These are phyloP conservation scores for Clathrospora elynae DNA, from an alignment of 2,329 filamentous ascomycete genomes.

Conservation along the genomic window DNA sequence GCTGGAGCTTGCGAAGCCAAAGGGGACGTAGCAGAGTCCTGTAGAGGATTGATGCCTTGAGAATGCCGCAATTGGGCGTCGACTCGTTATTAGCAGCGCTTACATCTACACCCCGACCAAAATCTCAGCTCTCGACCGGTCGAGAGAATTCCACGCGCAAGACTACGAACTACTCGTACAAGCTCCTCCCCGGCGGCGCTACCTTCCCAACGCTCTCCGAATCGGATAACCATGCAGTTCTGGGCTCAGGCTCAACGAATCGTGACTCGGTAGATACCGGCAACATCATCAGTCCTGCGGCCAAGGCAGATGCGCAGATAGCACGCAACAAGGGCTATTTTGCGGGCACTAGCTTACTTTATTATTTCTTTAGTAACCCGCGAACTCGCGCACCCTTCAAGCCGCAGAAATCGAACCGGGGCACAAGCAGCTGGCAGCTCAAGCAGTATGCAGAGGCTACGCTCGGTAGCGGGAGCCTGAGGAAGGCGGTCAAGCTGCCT, in stretches of 20 bases:
- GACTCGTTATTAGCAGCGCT: conserved; percentile 1
- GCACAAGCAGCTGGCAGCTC: conserved; percentile 88
- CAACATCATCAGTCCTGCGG: conserved; percentile 14
- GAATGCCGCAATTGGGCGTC: conserved; percentile 19
- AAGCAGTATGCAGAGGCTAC: conserved; percentile 98
- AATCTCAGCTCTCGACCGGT: conserved; percentile 5
- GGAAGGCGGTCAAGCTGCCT: conserved; percentile 94
- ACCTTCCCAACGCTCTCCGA: conserved; percentile 11
- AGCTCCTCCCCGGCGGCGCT: conserved; percentile 23
- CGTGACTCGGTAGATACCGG: conserved; percentile 12
- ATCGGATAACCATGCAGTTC: conserved; percentile 9
- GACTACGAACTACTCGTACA: conserved; percentile 45
- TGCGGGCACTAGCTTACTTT: conserved; percentile 42
- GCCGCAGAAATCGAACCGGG: conserved; percentile 80
- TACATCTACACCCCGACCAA: conserved; percentile 5
- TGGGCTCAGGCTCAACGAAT: conserved; percentile 18
- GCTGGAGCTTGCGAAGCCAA: conserved; percentile 27
- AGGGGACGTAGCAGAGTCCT: conserved; percentile 41
- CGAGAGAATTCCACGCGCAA: conserved; percentile 29
- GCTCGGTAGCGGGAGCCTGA: conserved; percentile 87
- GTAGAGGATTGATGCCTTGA: conserved; percentile 38
- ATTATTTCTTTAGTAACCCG: conserved; percentile 69
- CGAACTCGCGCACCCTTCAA: conserved; percentile 90
- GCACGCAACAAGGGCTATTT: conserved; percentile 24
- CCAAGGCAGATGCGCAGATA: conserved; percentile 10